Conservation (phyloP, 371 early-diverging fungal genomes). For the Mucor indicus region DNA sequence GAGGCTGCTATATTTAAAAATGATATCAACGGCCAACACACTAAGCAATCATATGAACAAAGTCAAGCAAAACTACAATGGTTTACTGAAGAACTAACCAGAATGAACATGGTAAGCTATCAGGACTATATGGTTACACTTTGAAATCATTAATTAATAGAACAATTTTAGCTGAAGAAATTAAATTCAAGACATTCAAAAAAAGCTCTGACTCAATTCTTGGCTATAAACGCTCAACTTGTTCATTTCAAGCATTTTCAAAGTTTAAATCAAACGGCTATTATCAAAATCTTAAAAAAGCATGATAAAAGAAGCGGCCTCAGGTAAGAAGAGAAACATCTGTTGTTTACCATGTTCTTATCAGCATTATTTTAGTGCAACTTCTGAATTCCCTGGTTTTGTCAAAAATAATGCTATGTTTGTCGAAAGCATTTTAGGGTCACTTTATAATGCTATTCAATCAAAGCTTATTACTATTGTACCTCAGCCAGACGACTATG, state of each 20-base stretch:
- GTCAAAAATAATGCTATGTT: conserved; percentile 27
- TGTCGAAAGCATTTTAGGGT: conserved; percentile 24
- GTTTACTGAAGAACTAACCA: conserved; percentile 48
- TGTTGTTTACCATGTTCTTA: not conserved
- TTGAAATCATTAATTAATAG: not conserved
- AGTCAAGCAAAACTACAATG: conserved; percentile 45
- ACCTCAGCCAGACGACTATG: conserved; percentile 73
- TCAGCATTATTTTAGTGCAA: conserved; percentile 10
- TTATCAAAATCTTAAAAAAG: conserved; percentile 77
- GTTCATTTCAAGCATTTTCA: conserved; percentile 62
- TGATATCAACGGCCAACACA: conserved; percentile 33
- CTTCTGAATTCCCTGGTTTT: conserved; percentile 32
- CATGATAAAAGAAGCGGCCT: conserved; percentile 75
- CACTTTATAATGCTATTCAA: conserved; percentile 27
- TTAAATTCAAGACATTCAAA: conserved; percentile 32
- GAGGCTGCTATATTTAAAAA: conserved; percentile 64
- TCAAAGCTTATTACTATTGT: conserved; percentile 56
- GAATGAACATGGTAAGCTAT: conserved; percentile 28
- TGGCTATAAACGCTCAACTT: conserved; percentile 68
- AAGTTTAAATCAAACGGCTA: conserved; percentile 67
- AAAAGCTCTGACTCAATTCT: conserved; percentile 49
- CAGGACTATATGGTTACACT: not conserved
- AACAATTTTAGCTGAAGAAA: conserved; percentile 17
- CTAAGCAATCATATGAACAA: conserved; percentile 24
- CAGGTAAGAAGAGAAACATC: conserved; percentile 19